Conservation (phyloP, 768 basidiomycete genomes). For the Hypholoma sublateritium region DNA sequence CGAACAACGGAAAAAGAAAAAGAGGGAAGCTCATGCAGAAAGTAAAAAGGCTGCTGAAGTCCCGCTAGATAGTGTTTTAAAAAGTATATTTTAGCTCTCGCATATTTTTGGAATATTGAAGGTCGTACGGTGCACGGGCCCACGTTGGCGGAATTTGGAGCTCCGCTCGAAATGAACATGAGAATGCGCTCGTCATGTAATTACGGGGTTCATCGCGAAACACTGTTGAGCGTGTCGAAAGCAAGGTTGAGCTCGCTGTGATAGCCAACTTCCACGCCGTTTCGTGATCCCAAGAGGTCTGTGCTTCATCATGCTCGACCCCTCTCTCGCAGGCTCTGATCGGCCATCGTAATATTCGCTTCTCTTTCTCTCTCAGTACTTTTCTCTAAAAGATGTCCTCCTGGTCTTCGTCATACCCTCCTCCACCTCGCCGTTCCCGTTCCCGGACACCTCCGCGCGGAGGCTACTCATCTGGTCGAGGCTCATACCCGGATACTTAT, state of each 20-base stretch:
- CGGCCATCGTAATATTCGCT: slow-evolving; percentile 54
- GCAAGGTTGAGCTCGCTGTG: slow-evolving; percentile 42
- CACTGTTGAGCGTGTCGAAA: slow-evolving; percentile 45
- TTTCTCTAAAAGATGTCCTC: slow-evolving; percentile 68
- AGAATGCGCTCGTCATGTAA: slow-evolving; percentile 19
- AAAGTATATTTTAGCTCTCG: slow-evolving; percentile 47
- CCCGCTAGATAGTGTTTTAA: slow-evolving; percentile 43
- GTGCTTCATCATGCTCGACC: slow-evolving; percentile 91
- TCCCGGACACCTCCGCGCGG: slow-evolving; percentile 78
- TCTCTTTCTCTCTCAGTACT: slow-evolving; percentile 59
- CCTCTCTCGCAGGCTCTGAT: slow-evolving; percentile 74
- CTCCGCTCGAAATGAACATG: slow-evolving; percentile 42
- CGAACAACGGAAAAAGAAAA: slow-evolving; percentile 30
- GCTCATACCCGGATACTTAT: slow-evolving; percentile 58
- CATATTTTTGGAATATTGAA: not conserved
- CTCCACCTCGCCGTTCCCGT: slow-evolving; percentile 74
- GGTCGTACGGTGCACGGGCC: slow-evolving; percentile 32
- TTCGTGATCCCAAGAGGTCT: slow-evolving; percentile 83
- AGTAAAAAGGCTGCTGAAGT: not conserved
- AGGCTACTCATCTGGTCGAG: slow-evolving; percentile 48
- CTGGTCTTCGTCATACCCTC: slow-evolving; percentile 77
- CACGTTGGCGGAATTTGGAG: slow-evolving; percentile 19
- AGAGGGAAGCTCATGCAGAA: slow-evolving; percentile 7
- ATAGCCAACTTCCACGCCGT: slow-evolving; percentile 43
- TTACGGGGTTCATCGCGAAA: slow-evolving; percentile 59